Evolutionary conservation across 805 yeast species (phyloP), one percentile per base, ranked within the genome.

Genomic region (Saturnispora galanensis): DNA sequence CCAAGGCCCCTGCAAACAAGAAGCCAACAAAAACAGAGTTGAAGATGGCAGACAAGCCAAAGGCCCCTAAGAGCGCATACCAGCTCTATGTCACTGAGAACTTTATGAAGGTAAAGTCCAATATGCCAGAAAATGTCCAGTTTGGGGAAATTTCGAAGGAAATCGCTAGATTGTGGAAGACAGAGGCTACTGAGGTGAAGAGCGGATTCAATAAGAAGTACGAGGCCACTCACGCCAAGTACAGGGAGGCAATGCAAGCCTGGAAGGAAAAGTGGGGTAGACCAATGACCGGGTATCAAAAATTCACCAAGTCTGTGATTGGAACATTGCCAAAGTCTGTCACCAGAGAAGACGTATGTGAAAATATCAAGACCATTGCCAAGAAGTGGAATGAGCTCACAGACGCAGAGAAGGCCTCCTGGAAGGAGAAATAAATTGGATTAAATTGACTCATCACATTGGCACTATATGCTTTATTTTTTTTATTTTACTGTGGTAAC

Each of bases 241-340:
- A 56, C 18, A 17, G 18, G 1, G 40, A 42, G 16, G 52, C 44
- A 4, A n/a, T 52, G 18, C 52, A 49, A 1, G 57, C 48, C 2
- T 60, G 64, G 64, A 50, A 48, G 16, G 48, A 38, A 8, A 57
- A 57, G 33, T 56, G 51, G 32, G 53, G 52, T 12, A 46, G 44
- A 17, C 52, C 54, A 33, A 43, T 52, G 9, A 37, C 52, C 8
- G 56, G 55, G 17, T 60, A 57, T 47, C 45, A 42, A 30, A 54
- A 52, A 34, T 60, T 52, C 37, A 46, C 54, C 37, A 49, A 51
- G 39, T 45, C 40, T 6, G 46, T 48, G 18, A 52, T 49, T 31
- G 45, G 46, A 13, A 48, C 46, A 28, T 17, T 34, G 15, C 31
- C 52, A 7, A 40, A 43, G n/a, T 49, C 49, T 9, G 31, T 41